Base-by-base conservation (phyloP, 1,284 basidiomycete genomes). In the Malassezia sympodialis region DNA sequence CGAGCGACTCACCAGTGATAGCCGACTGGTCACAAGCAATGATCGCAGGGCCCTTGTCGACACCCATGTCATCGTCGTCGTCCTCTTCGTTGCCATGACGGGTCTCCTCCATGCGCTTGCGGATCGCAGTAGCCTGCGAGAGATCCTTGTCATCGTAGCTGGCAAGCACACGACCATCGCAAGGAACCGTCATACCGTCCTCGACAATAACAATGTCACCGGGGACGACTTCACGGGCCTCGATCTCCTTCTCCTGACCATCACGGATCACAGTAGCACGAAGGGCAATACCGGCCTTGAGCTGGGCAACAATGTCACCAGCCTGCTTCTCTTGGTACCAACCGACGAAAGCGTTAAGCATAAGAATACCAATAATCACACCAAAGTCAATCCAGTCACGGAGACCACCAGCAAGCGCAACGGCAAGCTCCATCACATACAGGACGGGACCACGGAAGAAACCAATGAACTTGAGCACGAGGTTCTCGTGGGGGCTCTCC, bases 271-370 rank as follows among this genome's bases (percentile, higher is more conserved):
- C 79, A 21, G 61, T 71, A 23, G 78, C 69, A 54, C 77, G 78
- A 53, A 81, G 72, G 5, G 80, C 79, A 57, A 81, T 81, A 61
- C 79, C 80, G 32, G 79, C 79, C 72, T 80, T 81, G 61, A 81
- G 79, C 66, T 81, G 76, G 41, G 78, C 78, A 57, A 79, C 79
- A 65, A 79, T 79, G 67, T 79, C 79, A 51, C 78, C 78, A 34
- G 78, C 75, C 75, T 75, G 70, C 77, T 80, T 81, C 65, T 81
- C 80, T 66, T 81, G 65, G 68, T 80, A 81, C 80, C 80, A 81
- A 50, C 80, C 80, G 60, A 81, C 80, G 53, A 78, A 76, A 41
- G 80, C 80, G 75, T 81, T 81, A 60, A 77, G 69, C 47, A 76
- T 54, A 43, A 66, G 51, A 40, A 61, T 65, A 62, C 72, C 66